phyloP scores from a whole-genome alignment of 1,139 yeast genomes.

The Geotrichum carabidarum region DNA sequence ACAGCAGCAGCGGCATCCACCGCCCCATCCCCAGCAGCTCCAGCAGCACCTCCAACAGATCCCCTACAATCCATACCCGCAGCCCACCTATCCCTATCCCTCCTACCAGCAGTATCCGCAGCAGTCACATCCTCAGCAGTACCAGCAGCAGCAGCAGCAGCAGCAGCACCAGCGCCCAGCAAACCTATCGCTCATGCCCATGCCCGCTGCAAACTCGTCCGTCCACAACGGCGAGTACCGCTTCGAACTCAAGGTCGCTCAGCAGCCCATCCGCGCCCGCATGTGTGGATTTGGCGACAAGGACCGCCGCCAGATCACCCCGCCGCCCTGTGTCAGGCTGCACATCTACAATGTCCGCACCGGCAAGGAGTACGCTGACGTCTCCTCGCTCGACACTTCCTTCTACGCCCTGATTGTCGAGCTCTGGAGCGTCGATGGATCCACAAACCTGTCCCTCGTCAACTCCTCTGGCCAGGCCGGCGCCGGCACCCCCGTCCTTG shows the following conservation, averaged over 20 bases:
- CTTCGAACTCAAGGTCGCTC: constrained; percentile 36
- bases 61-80: too few species aligned
- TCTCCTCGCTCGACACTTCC: constrained; percentile 34
- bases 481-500: constrained; percentile 7
- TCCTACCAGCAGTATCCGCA: constrained; percentile 5
- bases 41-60: neutral
- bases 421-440: constrained; percentile 39
- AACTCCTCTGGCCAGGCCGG: constrained; percentile 24
- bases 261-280: constrained; percentile 44
- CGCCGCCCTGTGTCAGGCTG: constrained; percentile 43
- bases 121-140: constrained; percentile 2
- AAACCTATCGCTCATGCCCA: constrained; percentile 3
- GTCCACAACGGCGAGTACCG: constrained; percentile 16
- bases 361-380: constrained; percentile 26
- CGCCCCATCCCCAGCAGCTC: neutral
- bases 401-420: constrained; percentile 38
- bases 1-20: neutral
- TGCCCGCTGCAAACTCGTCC: constrained; percentile 5
- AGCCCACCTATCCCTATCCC: neutral
- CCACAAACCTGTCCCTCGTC: constrained; percentile 34
- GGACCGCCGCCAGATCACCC: constrained; percentile 44
- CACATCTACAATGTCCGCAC: constrained; percentile 33
- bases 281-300: constrained; percentile 48
- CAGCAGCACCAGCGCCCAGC: neutral
- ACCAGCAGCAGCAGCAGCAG: constrained; percentile 3